phyloP scores from a whole-genome alignment of 2,329 filamentous ascomycete species.

The Cladobotryum mycophilum region DNA sequence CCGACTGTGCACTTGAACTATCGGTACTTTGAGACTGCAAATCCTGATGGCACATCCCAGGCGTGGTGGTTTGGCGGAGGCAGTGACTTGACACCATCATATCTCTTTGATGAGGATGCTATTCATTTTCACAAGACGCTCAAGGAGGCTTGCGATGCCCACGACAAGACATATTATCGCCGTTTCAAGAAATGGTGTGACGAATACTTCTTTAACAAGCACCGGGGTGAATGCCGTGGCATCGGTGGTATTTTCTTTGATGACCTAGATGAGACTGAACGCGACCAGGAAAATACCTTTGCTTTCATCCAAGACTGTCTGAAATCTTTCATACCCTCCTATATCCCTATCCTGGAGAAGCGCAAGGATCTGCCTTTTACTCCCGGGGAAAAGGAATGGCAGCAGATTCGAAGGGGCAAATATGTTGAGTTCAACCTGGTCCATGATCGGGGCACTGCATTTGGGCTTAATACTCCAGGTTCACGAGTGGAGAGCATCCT shows the following conservation, averaged over 20 bases:
- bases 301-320: conserved; percentile 82
- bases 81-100: conserved; percentile 85
- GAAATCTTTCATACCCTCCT: conserved; percentile 81
- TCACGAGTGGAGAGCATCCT: conserved; percentile 92
- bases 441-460: conserved; percentile 90
- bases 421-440: conserved; percentile 99
- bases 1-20: conserved; percentile 98
- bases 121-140: conserved; percentile 94
- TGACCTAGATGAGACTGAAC: conserved; percentile 81
- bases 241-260: conserved; percentile 98
- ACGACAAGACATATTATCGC: conserved; percentile 87
- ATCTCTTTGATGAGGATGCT: conserved; percentile 94
- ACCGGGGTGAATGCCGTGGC: conserved; percentile 79
- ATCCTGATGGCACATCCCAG: conserved; percentile 71
- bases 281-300: conserved; percentile 84
- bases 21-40: conserved; percentile 94
- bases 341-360: conserved; percentile 80
- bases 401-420: conserved; percentile 86
- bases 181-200: conserved; percentile 98
- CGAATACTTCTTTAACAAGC: conserved; percentile 92
- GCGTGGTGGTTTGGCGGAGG: conserved; percentile 99
- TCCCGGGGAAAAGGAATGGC: conserved; percentile 86
- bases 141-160: conserved; percentile 87
- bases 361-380: conserved; percentile 90
- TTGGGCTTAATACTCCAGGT: conserved; percentile 87